Base-by-base conservation (phyloP, 805 yeast species). In the Saturnispora besseyi region DNA sequence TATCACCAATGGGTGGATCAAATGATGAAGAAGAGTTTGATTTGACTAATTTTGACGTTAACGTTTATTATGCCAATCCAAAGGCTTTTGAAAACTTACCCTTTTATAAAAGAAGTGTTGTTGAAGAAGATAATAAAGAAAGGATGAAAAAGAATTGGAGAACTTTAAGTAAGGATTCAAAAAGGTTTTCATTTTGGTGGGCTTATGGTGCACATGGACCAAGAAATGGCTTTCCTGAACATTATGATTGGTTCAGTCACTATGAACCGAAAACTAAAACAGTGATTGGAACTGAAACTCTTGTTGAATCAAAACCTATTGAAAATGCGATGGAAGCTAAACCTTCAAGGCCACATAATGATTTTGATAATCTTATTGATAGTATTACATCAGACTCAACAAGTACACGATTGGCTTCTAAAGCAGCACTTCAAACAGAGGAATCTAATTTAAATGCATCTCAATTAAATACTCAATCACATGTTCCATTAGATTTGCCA, bases 141-240 rank as follows among this genome's bases (percentile, higher is more conserved):
- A 59, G 56, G 44, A 68, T 66, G 59, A 79, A 75, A 54, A 71
- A 71, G 47, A 71, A 75, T 48, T 85, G 95, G 95, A 62, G 62
- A 2, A 63, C 68, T 38, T 55, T 82, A 42, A 69, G 77, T 4
- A 53, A 53, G 11, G 72, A 75, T 46, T 74, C 74, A 47, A 82
- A 83, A 59, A 69, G 75, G 53, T 68, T 82, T 54, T 73, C 78
- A 9, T 82, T 79, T 61, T 81, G 74, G 66, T 72, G 82, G 30
- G 73, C 82, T 0, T 85, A 80, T 63, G 90, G 90, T 2, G 71
- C 82, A 44, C 78, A 84, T 74, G 93, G 89, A 0, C 82, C 79
- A 1, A 71, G 95, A 53, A 80, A 76, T 44, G 76, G 76, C 21
- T 74, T 82, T 49, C 64, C 65, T 15, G 64, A 66, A 45, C 71